Base-by-base conservation (phyloP, 805 yeast genomes). In the Spathaspora sp. region DNA sequence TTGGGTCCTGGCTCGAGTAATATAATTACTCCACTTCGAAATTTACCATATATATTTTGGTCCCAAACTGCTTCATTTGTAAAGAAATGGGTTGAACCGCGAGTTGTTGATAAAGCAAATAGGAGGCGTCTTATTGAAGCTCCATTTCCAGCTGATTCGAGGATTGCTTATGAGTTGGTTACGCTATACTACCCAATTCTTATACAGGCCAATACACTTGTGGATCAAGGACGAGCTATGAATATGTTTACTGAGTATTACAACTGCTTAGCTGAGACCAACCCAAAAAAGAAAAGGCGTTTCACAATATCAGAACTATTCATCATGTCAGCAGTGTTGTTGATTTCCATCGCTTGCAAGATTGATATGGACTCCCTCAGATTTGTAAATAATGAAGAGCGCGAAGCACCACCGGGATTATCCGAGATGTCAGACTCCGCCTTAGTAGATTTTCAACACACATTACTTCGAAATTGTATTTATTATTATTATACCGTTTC, bases 401-500 rank as follows among this genome's bases (percentile, higher is more conserved):
- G 17, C 14, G 17, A 29, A 23, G 10, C 2, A 3, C 20, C 47
- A 6, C 26, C 46, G 3, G 45, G 32, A 12, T 26, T 45, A 2
- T 38, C 45, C 3, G 18, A 9, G 16, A 39, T 35, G 42, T 17
- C 17, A 14, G 26, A 14, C 18, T 49, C 23, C 19, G 49, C 18
- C 54, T 52, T 69, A 46, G 44, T 51, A 10, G 46, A 47, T 5
- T 49, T 66, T 40, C 65, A 64, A 48, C 47, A 56, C 10, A 49
- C 54, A 7, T 56, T 65, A 23, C 55, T 67, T 44, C 55, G 60
- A 48, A 62, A 58, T 52, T 65, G 83, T 0, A 61, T 83, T 20
- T 79, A 65, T 58, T 85, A 80, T 59, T 85, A 77, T 56, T 82
- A 80, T 56, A 71, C 80, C 53, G 61, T 82, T 7, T 64, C 77